phyloP scores from a whole-genome alignment of 2,329 filamentous ascomycete species.

The Penicillium sp. region DNA sequence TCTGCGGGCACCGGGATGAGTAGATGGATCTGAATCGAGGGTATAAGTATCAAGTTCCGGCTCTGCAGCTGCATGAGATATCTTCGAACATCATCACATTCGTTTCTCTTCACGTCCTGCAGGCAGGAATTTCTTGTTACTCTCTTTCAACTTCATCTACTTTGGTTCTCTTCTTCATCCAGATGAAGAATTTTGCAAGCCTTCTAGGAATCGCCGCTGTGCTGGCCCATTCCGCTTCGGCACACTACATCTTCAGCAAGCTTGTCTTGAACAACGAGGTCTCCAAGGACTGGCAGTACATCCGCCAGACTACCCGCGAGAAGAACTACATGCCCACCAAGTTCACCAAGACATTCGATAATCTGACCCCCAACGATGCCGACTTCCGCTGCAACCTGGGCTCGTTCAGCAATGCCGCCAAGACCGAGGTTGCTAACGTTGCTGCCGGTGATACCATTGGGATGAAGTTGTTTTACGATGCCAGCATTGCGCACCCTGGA shows the following conservation, averaged over 20 bases:
- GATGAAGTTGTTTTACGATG: constrained; percentile 19
- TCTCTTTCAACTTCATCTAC: background rate
- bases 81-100: background rate
- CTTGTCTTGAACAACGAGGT: constrained; percentile 15
- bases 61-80: background rate
- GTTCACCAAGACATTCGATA: constrained; percentile 14
- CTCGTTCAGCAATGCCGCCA: constrained; percentile 17
- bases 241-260: constrained; percentile 23
- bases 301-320: constrained; percentile 17
- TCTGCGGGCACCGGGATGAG: background rate
- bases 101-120: background rate
- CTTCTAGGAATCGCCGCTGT: constrained; percentile 7
- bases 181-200: constrained; percentile 10
- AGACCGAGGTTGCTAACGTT: constrained; percentile 21
- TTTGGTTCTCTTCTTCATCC: background rate
- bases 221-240: constrained; percentile 11
- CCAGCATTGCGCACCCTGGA: constrained; percentile 16
- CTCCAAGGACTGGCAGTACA: constrained; percentile 19
- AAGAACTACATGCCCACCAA: constrained; percentile 21
- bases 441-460: constrained; percentile 19
- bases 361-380: constrained; percentile 17
- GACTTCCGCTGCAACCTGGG: constrained; percentile 24
- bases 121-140: background rate
- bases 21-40: background rate
- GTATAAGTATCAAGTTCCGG: background rate